Evolutionary conservation across 176 grass and related monocot genomes (phyloP), one percentile per base, ranked within the genome.

Genomic region (Secale cereale): DNA sequence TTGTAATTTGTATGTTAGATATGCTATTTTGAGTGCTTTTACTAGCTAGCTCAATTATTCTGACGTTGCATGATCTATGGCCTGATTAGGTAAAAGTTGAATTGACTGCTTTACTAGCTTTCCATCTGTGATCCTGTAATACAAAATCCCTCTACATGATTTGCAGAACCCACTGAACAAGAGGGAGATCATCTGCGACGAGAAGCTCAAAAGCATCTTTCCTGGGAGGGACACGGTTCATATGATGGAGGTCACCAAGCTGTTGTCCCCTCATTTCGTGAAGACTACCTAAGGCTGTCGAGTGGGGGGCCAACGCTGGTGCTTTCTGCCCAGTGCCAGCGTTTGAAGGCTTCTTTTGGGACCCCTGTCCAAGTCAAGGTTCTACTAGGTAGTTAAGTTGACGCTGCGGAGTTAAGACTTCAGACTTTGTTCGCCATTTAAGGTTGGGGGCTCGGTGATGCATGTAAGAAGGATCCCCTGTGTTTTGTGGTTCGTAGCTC

Each of bases 181-280:
- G 40, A 89, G 0, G 6, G 93, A 94, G 86, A 94, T 98, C 16
- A 45, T 28, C 45, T 92, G 91, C 68, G 97, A 98, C 2, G 81
- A 83, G 4, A 92, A 86, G 46, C 97, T 98, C 48, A 95, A 98
- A 83, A 81, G 36, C 70, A 29, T 98, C 48, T 91, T 98, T 65
- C 86, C 83, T 12, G 92, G 83, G 39, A 92, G 81, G 86, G 93
- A 98, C 15, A 89, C 72, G 82, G 3, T 98, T 12, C 84, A 84
- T 26, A 94, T 95, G 91, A 0, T 94, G 59, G 93, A 98, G 66
- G 85, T 98, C 46, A 3, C 50, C 17, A 94, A 75, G 86, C 56
- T 98, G 33, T 10, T 98, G 8, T 12, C 25, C 25, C 83, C 88
- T 82, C 97, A 98, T 84, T 95, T 98, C 59, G 1, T 85, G 33